Percentiles rank a stretch among this genome's conserved stretches.
These are phyloP conservation scores for Fusarium sp. DNA, from an alignment of 2,329 filamentous ascomycete genomes.

Conservation along the genomic window DNA sequence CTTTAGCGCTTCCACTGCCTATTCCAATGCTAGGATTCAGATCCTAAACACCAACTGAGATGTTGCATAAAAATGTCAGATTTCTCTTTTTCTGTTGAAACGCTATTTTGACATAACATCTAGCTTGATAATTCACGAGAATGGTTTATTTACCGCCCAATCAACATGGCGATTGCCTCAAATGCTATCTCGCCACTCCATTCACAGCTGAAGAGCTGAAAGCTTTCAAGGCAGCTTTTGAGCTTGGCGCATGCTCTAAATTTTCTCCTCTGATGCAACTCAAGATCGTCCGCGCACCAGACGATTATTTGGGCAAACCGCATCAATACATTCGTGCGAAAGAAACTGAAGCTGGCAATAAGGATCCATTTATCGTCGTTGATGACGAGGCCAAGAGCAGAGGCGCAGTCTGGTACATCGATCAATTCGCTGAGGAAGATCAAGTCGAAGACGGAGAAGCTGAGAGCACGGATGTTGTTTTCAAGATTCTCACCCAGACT, in stretches of 20 bases:
- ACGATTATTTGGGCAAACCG: not conserved
- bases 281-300: not conserved
- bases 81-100: not conserved
- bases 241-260: not conserved
- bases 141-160: not conserved
- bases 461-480: conserved; percentile 4
- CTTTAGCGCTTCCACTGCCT: not conserved
- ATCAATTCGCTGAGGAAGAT: not conserved
- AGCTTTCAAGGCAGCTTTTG: not conserved
- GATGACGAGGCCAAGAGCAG: conserved; percentile 4
- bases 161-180: not conserved
- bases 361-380: not conserved
- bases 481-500: not conserved
- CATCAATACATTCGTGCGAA: not conserved
- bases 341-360: conserved; percentile 8
- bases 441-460: not conserved
- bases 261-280: not conserved
- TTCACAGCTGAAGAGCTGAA: not conserved
- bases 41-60: no score
- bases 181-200: not conserved
- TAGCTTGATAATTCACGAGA: fast-evolving
- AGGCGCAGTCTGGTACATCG: conserved; percentile 8
- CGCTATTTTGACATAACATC: not conserved
- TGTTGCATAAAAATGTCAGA: not conserved
- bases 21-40: not conserved